These are phyloP conservation scores for Diaporthe citri DNA, from an alignment of 2,329 filamentous ascomycete species.

Conservation along the genomic window DNA sequence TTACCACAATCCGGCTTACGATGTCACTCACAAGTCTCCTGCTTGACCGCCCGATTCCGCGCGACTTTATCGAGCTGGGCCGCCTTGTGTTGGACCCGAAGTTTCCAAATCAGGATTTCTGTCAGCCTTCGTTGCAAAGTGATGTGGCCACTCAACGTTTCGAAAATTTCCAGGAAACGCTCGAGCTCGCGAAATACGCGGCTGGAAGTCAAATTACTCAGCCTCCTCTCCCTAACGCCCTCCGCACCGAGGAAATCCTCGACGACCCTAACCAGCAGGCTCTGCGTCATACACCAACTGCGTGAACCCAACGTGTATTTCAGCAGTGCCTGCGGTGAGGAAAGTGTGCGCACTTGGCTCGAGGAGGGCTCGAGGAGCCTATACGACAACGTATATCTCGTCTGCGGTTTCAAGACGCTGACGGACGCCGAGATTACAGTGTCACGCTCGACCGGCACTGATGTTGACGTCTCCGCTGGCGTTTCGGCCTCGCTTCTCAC, in stretches of 20 bases:
- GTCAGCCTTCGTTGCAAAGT: not conserved
- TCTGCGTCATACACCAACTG: not conserved
- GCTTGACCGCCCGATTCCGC: not conserved
- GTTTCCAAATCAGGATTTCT: not conserved
- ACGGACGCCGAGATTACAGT: not conserved
- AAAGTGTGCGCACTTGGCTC: not conserved
- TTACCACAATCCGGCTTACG: not conserved
- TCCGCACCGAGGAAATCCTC: not conserved
- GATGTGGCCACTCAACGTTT: not conserved
- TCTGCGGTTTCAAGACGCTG: not conserved
- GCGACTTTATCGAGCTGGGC: not conserved
- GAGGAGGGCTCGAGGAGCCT: not conserved
- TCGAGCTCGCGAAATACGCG: not conserved
- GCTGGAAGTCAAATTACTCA: not conserved
- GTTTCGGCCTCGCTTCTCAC: not conserved
- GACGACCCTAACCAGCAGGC: not conserved
- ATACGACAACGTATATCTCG: not conserved
- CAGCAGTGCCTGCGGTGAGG: not conserved
- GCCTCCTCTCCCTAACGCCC: not conserved
- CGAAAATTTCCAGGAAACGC: not conserved
- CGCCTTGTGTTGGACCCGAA: not conserved
- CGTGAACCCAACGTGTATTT: not conserved
- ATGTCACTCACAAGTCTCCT: not conserved
- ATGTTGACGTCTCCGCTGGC: not conserved
- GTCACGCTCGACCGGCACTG: not conserved